Percentiles rank a stretch among this genome's conserved stretches.
phyloP scores from a whole-genome alignment of 345 rosid genomes.

The Boechera divaricarpa region DNA sequence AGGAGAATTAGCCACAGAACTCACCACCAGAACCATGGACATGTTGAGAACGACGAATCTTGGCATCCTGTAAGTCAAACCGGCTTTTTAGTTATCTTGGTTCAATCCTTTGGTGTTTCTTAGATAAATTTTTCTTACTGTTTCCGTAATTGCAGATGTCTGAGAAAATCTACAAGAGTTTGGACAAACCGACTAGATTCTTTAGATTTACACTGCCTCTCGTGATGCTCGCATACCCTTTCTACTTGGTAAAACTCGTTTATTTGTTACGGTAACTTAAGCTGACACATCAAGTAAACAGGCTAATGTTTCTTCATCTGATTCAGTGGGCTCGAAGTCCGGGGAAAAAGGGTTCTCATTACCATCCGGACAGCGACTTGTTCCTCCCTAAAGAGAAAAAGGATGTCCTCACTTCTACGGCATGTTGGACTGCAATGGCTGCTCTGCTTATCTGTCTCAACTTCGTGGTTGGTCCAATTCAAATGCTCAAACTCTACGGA shows the following conservation, averaged over 20 bases:
- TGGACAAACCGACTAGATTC: constrained; percentile 50
- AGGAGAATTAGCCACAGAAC: constrained; percentile 99
- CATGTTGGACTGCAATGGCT: constrained; percentile 79
- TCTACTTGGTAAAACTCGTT: constrained; percentile 71
- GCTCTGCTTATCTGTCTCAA: constrained; percentile 58
- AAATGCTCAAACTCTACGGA: constrained; percentile 72
- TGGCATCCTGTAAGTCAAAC: constrained; percentile 75
- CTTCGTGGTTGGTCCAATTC: constrained; percentile 63
- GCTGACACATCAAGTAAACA: constrained; percentile 17
- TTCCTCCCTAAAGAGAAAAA: constrained; percentile 71
- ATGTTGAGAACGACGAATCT: constrained; percentile 94
- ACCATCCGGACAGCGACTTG: constrained; percentile 75
- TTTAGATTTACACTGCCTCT: constrained; percentile 86
- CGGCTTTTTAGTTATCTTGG: neutral
- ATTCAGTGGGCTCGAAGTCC: constrained; percentile 85
- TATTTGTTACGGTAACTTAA: constrained; percentile 21
- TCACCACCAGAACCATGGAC: constrained; percentile 96
- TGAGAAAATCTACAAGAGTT: constrained; percentile 67
- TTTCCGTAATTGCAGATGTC: constrained; percentile 58
- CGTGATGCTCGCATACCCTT: constrained; percentile 89
- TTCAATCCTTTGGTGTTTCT: constrained; percentile 4
- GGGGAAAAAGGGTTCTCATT: constrained; percentile 91
- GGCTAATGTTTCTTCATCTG: constrained; percentile 25
- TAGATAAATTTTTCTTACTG: neutral
- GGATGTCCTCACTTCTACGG: constrained; percentile 74